Conservation (phyloP, 257 asterid species). For the Solanum chmielewskii region DNA sequence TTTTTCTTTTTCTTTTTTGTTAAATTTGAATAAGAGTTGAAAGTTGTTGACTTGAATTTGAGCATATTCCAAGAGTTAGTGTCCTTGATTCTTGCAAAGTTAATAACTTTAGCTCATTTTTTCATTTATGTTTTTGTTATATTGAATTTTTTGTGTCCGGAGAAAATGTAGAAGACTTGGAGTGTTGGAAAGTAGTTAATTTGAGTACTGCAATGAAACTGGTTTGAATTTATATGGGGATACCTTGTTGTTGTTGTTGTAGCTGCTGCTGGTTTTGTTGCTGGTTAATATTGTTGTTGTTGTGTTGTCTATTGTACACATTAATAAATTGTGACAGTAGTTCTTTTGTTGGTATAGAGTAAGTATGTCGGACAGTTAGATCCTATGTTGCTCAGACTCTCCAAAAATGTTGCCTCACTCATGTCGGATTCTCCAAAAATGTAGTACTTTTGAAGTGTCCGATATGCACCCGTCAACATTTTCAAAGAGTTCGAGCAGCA, state of each 20-base stretch:
- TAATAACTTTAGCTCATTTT: neutral
- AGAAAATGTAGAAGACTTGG: neutral
- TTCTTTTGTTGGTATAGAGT: neutral
- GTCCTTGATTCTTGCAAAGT: neutral
- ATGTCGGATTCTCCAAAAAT: neutral
- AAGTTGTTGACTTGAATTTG: conserved; percentile 4
- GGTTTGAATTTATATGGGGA: neutral
- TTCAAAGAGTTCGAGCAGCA: neutral
- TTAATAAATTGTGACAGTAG: neutral
- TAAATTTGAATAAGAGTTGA: neutral
- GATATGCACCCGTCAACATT: neutral
- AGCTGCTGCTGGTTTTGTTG: neutral
- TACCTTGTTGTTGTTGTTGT: neutral
- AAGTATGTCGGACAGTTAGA: neutral
- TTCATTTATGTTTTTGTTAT: neutral
- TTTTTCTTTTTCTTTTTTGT: neutral
- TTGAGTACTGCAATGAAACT: neutral
- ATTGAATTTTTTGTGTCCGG: neutral
- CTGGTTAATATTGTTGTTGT: neutral
- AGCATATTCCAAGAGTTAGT: neutral
- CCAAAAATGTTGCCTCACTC: neutral
- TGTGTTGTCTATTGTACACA: neutral
- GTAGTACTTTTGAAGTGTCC: neutral
- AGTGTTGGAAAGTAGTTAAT: neutral
- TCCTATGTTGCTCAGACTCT: neutral